These are phyloP conservation scores for Pseudocercospora musae DNA, from an alignment of 2,329 filamentous ascomycete genomes.

Conservation along the genomic window DNA sequence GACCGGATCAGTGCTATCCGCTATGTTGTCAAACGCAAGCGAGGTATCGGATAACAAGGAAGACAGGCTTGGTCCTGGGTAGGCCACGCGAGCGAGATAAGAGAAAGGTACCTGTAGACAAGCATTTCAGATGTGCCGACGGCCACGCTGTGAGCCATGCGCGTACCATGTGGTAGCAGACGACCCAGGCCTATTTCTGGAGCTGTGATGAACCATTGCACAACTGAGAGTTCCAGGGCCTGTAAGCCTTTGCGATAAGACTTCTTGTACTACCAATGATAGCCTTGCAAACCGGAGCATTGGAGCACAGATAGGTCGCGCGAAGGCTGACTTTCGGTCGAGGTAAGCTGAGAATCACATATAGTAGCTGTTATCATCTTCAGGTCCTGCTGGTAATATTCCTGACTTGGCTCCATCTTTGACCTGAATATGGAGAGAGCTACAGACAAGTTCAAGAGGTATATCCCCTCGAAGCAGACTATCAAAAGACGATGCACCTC, in stretches of 20 bases:
- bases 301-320: conserved; percentile 4
- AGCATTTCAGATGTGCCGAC: not conserved
- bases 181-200: not conserved
- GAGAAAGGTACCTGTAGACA: not conserved
- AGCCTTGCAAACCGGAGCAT: not conserved
- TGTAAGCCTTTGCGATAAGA: conserved; percentile 12
- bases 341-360: not conserved
- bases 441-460: conserved; percentile 26
- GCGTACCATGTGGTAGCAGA: not conserved
- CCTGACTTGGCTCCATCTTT: not conserved
- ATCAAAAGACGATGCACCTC: conserved; percentile 43
- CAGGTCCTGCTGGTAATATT: not conserved
- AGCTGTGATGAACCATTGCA: not conserved
- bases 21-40: not conserved
- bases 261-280: conserved; percentile 13
- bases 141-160: not conserved
- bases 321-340: not conserved
- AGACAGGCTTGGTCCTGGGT: not conserved
- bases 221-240: conserved; percentile 1
- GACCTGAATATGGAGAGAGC: conserved; percentile 4
- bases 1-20: not conserved
- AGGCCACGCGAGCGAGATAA: conserved; percentile 14
- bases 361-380: not conserved
- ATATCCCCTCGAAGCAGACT: conserved; percentile 36
- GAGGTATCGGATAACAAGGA: not conserved